A percentile compares a stretch with the other conserved stretches of the same genome.
phyloP scores from a whole-genome alignment of 1,284 basidiomycete genomes.

The Ceratobasidium sp. region DNA sequence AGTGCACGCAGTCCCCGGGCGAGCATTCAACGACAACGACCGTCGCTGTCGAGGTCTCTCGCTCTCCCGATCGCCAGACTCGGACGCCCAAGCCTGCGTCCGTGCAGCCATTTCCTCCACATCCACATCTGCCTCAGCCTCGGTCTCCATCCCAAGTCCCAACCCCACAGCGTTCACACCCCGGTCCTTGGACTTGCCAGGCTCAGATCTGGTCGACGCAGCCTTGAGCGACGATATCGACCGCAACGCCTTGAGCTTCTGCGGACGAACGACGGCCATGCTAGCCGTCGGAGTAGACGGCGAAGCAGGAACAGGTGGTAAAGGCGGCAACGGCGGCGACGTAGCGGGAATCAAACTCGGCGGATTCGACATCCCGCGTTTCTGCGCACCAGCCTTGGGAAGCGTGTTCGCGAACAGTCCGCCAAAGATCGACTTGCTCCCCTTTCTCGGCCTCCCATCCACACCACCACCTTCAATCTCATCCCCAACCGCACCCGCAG shows the following conservation, averaged over 20 bases:
- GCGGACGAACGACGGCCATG: slow-evolving; percentile 55
- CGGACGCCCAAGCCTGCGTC: slow-evolving; percentile 42
- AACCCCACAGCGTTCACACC: slow-evolving; percentile 30
- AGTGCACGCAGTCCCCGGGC: slow-evolving; percentile 14
- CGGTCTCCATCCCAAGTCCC: slow-evolving; percentile 45
- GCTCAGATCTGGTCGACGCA: slow-evolving; percentile 36
- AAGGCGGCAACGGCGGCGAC: not conserved
- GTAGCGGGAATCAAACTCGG: slow-evolving; percentile 17
- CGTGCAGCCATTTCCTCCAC: slow-evolving; percentile 29
- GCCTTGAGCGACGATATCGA: slow-evolving; percentile 77
- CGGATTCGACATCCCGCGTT: slow-evolving; percentile 32
- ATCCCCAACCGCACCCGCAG: not conserved
- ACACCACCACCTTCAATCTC: not conserved
- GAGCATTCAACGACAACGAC: slow-evolving; percentile 25
- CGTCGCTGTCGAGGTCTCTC: slow-evolving; percentile 14
- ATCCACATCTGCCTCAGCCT: slow-evolving; percentile 32
- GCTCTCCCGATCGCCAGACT: slow-evolving; percentile 25
- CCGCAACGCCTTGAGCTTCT: slow-evolving; percentile 75
- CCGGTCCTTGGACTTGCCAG: slow-evolving; percentile 14
- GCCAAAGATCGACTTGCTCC: slow-evolving; percentile 41
- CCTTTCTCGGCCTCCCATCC: slow-evolving; percentile 14
- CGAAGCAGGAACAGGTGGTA: slow-evolving; percentile 13
- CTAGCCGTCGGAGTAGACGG: slow-evolving; percentile 10
- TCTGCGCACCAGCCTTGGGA: slow-evolving; percentile 8
- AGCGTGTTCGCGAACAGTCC: slow-evolving; percentile 25